A percentile compares a stretch with the other conserved stretches of the same genome.
phyloP scores from a whole-genome alignment of 225 moss, liverwort and hornwort genomes.

The Polytrichum formosum region DNA sequence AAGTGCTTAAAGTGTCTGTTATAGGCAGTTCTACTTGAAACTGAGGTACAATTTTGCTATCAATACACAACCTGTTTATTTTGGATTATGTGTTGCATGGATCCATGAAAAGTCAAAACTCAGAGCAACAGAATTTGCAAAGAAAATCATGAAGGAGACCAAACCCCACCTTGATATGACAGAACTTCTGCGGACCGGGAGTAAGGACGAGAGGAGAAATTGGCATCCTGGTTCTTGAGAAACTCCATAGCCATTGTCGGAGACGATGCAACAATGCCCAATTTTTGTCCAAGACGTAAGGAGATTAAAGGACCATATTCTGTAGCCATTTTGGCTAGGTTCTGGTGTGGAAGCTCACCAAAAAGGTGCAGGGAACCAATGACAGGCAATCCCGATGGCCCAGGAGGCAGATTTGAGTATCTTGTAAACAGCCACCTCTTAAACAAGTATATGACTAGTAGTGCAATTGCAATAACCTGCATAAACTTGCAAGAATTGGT shows the following conservation, averaged over 20 bases:
- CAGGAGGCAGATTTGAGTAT: background rate
- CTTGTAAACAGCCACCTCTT: background rate
- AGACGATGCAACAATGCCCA: background rate
- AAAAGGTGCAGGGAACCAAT: background rate
- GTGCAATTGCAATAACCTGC: background rate
- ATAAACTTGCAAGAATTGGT: background rate
- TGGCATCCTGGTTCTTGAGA: slow-evolving; percentile 10
- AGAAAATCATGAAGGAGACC: too few species aligned
- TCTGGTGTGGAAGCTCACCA: background rate
- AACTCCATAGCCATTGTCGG: slow-evolving; percentile 13
- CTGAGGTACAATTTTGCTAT: too few species aligned
- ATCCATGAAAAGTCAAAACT: too few species aligned
- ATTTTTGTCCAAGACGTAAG: slow-evolving; percentile 7
- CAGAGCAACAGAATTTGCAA: too few species aligned
- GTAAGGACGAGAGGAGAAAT: slow-evolving; percentile 15
- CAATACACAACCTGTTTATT: too few species aligned
- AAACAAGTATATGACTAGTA: background rate
- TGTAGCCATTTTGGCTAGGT: background rate
- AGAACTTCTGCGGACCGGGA: background rate
- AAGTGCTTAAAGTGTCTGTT: too few species aligned
- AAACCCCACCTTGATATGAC: background rate
- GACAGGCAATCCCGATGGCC: background rate
- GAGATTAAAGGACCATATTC: slow-evolving; percentile 4
- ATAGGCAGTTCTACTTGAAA: too few species aligned
- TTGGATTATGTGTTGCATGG: too few species aligned